phyloP scores from a whole-genome alignment of 1,284 basidiomycete genomes.

The Microbotryum scabiosae region DNA sequence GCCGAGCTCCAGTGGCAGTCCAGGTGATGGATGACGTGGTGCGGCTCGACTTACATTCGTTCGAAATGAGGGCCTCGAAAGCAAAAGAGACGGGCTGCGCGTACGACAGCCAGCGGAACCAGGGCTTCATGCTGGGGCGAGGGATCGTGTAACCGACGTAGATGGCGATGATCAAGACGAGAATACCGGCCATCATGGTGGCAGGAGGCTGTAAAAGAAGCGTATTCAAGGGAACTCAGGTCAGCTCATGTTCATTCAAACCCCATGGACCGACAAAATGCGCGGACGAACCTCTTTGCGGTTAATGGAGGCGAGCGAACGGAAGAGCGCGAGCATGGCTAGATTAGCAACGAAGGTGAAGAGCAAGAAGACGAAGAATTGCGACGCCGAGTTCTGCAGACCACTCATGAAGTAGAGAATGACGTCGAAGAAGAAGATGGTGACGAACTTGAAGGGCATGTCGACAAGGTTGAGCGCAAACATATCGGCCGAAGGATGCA shows the following conservation, averaged over 20 bases:
- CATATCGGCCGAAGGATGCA: conserved; percentile 45
- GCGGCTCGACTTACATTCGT: conserved; percentile 43
- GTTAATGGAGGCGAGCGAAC: conserved; percentile 44
- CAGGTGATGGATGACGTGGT: conserved; percentile 20
- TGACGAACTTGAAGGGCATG: conserved; percentile 44
- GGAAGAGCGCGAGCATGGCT: conserved; percentile 45
- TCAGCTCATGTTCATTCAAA: conserved; percentile 43
- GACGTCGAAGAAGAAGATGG: conserved; percentile 23
- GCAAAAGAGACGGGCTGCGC: conserved; percentile 45
- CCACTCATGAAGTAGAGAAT: conserved; percentile 45
- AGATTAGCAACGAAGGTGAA: conserved; percentile 42
- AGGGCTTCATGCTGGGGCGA: conserved; percentile 34
- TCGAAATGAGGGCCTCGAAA: conserved; percentile 45
- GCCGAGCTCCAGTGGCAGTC: no score
- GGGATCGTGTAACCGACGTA: conserved; percentile 44
- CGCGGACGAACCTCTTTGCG: conserved; percentile 29
- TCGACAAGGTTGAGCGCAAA: conserved; percentile 45
- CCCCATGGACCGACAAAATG: conserved; percentile 10
- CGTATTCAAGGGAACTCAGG: conserved; percentile 20
- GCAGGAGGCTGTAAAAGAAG: conserved; percentile 5
- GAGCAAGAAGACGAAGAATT: conserved; percentile 42
- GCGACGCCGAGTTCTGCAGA: conserved; percentile 39
- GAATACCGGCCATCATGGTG: conserved; percentile 26
- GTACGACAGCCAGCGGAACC: conserved; percentile 48
- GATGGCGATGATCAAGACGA: conserved; percentile 45